Percentiles rank a stretch among this genome's conserved stretches.
Evolutionary conservation across 23 red algal genomes (phyloP).

Genomic region (Gracilariopsis chorda): DNA sequence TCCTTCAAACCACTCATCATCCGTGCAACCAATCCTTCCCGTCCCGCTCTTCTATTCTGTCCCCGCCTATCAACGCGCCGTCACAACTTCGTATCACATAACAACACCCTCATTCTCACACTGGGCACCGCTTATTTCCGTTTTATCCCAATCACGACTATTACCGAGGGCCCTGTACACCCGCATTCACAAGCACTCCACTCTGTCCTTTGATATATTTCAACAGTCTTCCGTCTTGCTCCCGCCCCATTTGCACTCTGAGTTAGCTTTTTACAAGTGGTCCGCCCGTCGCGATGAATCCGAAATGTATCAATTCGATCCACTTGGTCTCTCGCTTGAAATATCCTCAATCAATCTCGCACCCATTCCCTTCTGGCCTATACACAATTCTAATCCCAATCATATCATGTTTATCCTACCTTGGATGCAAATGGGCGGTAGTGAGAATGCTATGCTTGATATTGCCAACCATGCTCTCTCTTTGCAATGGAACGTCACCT

Average conservation of each 20-base stretch:
- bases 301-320: constrained; percentile 41
- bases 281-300: constrained; percentile 34
- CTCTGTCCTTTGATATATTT: constrained; percentile 1
- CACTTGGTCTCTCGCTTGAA: not conserved
- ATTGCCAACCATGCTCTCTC: constrained; percentile 23
- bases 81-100: not conserved
- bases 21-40: not conserved
- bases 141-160: not conserved
- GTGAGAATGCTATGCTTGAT: constrained; percentile 62
- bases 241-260: constrained; percentile 30
- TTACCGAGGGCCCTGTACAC: constrained; percentile 33
- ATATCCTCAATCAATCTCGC: not conserved
- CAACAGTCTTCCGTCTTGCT: not conserved
- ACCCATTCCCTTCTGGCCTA: constrained; percentile 18
- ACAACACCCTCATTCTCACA: not conserved
- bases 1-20: not conserved
- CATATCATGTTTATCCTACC: constrained; percentile 46
- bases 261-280: constrained; percentile 44
- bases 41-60: not conserved
- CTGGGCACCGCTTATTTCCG: not conserved
- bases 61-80: not conserved
- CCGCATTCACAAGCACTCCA: not conserved
- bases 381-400: not conserved
- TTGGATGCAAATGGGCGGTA: constrained; percentile 69
- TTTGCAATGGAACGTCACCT: constrained; percentile 35